Percentiles rank a stretch among this genome's conserved stretches.
Conservation (phyloP, 164 flowering plant genomes). For the Akebia trifoliata region DNA sequence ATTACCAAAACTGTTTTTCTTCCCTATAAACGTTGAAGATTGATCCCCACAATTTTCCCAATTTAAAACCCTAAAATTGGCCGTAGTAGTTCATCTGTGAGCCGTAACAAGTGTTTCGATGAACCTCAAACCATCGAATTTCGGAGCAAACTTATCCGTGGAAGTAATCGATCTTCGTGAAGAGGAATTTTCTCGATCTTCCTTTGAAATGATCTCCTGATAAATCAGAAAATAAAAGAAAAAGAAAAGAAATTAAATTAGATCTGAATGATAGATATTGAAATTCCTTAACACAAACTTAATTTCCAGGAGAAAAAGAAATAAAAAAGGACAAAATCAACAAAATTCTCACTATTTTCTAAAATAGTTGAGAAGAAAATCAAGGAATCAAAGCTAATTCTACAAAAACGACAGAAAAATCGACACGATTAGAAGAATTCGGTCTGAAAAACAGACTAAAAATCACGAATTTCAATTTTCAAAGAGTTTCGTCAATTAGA, state of each 20-base stretch:
- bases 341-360: no score
- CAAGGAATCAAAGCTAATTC: no score
- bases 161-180: background rate
- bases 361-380: no score
- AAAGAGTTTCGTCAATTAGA: background rate
- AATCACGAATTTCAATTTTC: no score
- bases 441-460: no score
- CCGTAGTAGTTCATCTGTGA: slow-evolving; percentile 26
- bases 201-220: slow-evolving; percentile 7
- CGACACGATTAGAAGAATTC: no score
- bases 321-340: no score
- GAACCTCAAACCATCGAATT: slow-evolving; percentile 44
- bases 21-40: no score
- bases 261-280: background rate
- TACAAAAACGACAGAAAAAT: no score
- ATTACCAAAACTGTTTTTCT: no score
- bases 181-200: slow-evolving; percentile 9
- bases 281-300: background rate
- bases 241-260: background rate
- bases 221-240: background rate
- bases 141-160: slow-evolving; percentile 30
- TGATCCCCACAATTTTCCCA: background rate
- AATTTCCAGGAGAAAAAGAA: no score
- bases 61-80: background rate
- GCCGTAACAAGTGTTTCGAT: slow-evolving; percentile 47